phyloP scores from a whole-genome alignment of 2,329 filamentous ascomycete species.

The Akanthomyces muscarius region DNA sequence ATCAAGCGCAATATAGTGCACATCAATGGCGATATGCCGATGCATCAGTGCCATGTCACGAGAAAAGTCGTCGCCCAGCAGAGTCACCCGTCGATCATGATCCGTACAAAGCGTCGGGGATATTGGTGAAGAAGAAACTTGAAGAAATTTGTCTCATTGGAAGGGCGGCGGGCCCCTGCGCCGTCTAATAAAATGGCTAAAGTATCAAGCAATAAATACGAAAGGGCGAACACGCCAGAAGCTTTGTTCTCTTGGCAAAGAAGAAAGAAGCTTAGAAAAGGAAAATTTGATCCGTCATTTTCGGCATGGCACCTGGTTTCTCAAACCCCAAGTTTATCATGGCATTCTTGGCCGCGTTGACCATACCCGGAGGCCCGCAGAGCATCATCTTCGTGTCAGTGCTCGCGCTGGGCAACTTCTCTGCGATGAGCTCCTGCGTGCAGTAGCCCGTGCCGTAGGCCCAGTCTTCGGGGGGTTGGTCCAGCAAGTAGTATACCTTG shows the following conservation, averaged over 20 bases:
- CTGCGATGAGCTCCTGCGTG: conserved; percentile 45
- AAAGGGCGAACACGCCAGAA: neutral
- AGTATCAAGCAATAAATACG: neutral
- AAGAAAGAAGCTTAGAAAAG: conserved; percentile 36
- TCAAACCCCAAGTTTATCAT: conserved; percentile 48
- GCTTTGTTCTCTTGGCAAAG: neutral
- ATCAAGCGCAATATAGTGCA: too few species aligned
- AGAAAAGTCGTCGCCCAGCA: too few species aligned
- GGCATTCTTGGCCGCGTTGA: conserved; percentile 51
- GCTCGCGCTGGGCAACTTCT: conserved; percentile 47
- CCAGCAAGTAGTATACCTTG: conserved; percentile 52
- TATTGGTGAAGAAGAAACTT: too few species aligned
- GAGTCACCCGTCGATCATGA: too few species aligned
- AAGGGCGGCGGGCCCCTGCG: neutral
- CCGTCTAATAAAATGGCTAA: neutral
- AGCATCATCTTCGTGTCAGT: conserved; percentile 11
- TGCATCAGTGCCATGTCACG: too few species aligned
- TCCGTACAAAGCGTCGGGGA: too few species aligned
- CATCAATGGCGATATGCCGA: too few species aligned
- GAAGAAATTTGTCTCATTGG: too few species aligned
- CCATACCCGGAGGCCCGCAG: conserved; percentile 59
- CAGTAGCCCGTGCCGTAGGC: conserved; percentile 46
- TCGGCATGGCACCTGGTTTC: conserved; percentile 45
- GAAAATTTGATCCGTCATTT: conserved; percentile 54
- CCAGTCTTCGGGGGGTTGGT: conserved; percentile 45